Base-by-base conservation (phyloP, 768 basidiomycete species). In the Phaffia australis region DNA sequence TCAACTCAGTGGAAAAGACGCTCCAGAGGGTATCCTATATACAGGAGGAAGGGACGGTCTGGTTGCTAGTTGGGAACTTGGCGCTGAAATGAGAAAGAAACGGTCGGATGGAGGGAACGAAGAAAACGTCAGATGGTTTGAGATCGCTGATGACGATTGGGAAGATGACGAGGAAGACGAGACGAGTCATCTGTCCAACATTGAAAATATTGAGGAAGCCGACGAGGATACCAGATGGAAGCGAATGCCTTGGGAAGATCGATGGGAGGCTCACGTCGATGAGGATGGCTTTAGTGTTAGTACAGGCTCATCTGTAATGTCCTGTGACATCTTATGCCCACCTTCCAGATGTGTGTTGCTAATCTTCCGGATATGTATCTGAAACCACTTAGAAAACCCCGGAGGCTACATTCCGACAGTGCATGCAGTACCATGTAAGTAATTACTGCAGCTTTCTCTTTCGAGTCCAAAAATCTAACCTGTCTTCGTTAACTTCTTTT, bases 41-140 rank as follows among this genome's bases (percentile, higher is more conserved):
- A 85, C 89, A 2, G 91, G 86, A 30, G 91, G 89, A 27, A 80
- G 92, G 65, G 92, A 95, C 77, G 92, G 92, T 0, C 79, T 90
- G 52, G 80, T 94, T 56, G 85, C 92, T 49, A 83, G 86, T 11
- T 93, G 90, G 88, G 92, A 95, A 73, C 80, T 93, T 29, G 83
- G 81, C 4, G 78, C 90, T 14, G 78, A 82, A 11, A 84, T 85
- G 81, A 82, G 77, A 71, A 76, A 79, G 48, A 76, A 84, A 47
- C 75, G 71, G 27, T 76, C 70, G 60, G 66, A 58, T 5, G 71
- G 72, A 52, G 60, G 72, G 56, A 49, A 79, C 79, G 54, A 50
- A 35, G 69, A 63, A 27, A 64, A 71, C 32, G 76, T 76, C 19
- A 71, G 72, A 29, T 76, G 75, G 75, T 74, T 77, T 49, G 78